Percentiles rank a stretch among this genome's conserved stretches.
Evolutionary conservation across 2,329 filamentous ascomycete genomes (phyloP).

Genomic region (Colletotrichum horii): DNA sequence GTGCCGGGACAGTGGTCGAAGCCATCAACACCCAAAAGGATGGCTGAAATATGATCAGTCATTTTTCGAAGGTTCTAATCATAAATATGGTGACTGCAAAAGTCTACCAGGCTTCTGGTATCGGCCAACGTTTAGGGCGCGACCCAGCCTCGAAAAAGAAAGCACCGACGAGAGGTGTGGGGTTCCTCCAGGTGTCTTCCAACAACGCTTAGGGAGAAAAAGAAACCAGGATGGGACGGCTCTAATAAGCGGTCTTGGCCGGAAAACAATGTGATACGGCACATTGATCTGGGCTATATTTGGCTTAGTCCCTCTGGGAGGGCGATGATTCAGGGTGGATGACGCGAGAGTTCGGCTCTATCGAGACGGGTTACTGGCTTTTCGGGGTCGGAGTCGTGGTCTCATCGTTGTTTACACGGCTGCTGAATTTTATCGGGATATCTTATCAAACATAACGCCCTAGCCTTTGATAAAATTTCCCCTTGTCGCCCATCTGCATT

Average conservation of each 20-base stretch:
- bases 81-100: neutral
- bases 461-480: neutral
- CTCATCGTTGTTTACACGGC: neutral
- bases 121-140: neutral
- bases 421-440: fast-evolving
- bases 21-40: neutral
- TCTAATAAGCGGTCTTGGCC: neutral
- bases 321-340: neutral
- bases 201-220: neutral
- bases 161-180: neutral
- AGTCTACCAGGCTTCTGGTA: neutral
- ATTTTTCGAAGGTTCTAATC: neutral
- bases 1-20: neutral
- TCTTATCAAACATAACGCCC: neutral
- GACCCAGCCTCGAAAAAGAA: neutral
- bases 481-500: neutral
- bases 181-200: neutral
- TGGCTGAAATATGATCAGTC: neutral
- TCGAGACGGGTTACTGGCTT: neutral
- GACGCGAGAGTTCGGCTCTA: neutral
- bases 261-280: neutral
- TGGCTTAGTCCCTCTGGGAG: neutral
- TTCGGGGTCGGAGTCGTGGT: neutral
- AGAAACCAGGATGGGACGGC: neutral
- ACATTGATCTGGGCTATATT: neutral